phyloP scores from a whole-genome alignment of 1,284 basidiomycete species.

The Cryptococcus sp. region DNA sequence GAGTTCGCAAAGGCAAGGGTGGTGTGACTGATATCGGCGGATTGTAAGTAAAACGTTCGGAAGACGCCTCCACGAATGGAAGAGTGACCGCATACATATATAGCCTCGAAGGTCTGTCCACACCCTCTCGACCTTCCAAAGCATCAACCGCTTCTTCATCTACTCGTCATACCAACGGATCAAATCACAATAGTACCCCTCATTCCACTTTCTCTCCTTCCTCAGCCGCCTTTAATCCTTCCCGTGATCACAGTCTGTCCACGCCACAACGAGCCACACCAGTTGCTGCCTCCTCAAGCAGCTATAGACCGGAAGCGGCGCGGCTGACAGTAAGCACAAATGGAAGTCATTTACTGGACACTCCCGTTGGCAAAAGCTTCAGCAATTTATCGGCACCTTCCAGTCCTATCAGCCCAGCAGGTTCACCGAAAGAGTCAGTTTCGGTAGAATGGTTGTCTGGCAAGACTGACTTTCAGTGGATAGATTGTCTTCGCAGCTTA shows the following conservation, averaged over 20 bases:
- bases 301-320: conserved; percentile 32
- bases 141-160: conserved; percentile 7
- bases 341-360: conserved; percentile 14
- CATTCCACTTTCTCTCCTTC: conserved; percentile 19
- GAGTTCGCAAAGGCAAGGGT: conserved; percentile 34
- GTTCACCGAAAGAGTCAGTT: conserved; percentile 27
- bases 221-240: conserved; percentile 22
- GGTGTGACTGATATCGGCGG: conserved; percentile 44
- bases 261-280: conserved; percentile 29
- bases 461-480: not conserved
- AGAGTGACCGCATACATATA: not conserved
- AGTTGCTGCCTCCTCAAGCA: conserved; percentile 25
- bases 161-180: conserved; percentile 9
- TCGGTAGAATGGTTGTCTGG: not conserved
- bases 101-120: conserved; percentile 42
- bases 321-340: conserved; percentile 17
- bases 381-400: conserved; percentile 23
- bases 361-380: conserved; percentile 25
- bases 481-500: conserved; percentile 22
- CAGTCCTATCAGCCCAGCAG: conserved; percentile 38
- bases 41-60: conserved; percentile 35
- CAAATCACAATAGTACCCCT: conserved; percentile 9
- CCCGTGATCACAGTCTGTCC: conserved; percentile 12
- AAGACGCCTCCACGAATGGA: not conserved
- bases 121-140: conserved; percentile 34